phyloP scores from a whole-genome alignment of 2,329 filamentous ascomycete species.

The Penicillium sp. region DNA sequence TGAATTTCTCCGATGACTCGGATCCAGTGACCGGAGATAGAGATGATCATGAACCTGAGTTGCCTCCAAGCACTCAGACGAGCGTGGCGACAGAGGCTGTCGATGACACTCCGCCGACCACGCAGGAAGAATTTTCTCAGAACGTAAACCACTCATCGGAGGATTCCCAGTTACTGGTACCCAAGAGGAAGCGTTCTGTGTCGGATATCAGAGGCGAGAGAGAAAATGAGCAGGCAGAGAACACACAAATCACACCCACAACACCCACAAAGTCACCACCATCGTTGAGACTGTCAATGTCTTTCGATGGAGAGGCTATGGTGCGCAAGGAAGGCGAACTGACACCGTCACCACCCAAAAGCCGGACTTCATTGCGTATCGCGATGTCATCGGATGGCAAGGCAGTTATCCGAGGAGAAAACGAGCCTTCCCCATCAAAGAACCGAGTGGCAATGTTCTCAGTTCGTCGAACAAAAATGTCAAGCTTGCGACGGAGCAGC shows the following conservation, averaged over 20 bases:
- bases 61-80: conserved; percentile 33
- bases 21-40: conserved; percentile 27
- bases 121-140: conserved; percentile 22
- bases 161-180: conserved; percentile 21
- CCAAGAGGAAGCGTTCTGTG: conserved; percentile 38
- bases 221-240: conserved; percentile 9
- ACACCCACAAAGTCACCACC: conserved; percentile 37
- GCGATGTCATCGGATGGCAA: conserved; percentile 87
- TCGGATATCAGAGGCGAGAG: conserved; percentile 28
- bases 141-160: conserved; percentile 16
- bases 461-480: conserved; percentile 50
- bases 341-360: conserved; percentile 43
- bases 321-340: conserved; percentile 41
- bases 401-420: conserved; percentile 75
- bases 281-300: conserved; percentile 43
- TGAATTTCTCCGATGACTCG: conserved; percentile 28
- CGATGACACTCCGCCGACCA: conserved; percentile 25
- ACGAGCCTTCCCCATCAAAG: conserved; percentile 68
- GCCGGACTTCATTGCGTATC: conserved; percentile 64
- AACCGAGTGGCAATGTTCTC: conserved; percentile 52
- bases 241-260: conserved; percentile 14
- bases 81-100: conserved; percentile 30
- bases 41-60: conserved; percentile 25
- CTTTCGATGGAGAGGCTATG: conserved; percentile 43
- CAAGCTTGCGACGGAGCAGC: conserved; percentile 67